Conservation (phyloP, 768 basidiomycete species). For the Mycena rebaudengoi region DNA sequence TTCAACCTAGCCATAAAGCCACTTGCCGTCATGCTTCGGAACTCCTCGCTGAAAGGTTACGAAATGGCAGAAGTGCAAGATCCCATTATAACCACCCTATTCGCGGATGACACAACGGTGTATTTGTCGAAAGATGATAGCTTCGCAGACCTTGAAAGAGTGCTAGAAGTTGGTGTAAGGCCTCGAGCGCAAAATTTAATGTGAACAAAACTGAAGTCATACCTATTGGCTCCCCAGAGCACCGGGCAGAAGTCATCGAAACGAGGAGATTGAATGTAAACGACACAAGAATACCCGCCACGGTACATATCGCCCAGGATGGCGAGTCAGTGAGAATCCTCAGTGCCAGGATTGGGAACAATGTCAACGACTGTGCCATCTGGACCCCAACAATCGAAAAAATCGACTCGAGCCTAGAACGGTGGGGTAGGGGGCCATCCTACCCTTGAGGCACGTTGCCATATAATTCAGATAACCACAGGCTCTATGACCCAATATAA, state of each 20-base stretch:
- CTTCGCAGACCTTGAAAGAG: too few species aligned
- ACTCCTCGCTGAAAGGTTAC: too few species aligned
- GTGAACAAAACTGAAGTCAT: constrained; percentile 49
- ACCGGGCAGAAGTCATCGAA: constrained; percentile 14
- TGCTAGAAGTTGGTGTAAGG: constrained; percentile 50
- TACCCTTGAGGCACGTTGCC: constrained; percentile 33
- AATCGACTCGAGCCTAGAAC: too few species aligned
- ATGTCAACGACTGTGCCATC: constrained; percentile 18
- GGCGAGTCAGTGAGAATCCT: constrained; percentile 37
- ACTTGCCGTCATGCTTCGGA: constrained; percentile 32
- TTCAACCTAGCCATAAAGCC: constrained; percentile 53
- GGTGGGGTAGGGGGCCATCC: constrained; percentile 39
- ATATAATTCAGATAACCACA: constrained; percentile 34
- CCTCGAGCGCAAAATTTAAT: constrained; percentile 49
- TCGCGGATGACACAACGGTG: background rate
- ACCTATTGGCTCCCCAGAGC: constrained; percentile 38
- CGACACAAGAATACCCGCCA: constrained; percentile 24
- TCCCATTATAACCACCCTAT: too few species aligned
- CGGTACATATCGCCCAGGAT: constrained; percentile 39
- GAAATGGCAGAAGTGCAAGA: too few species aligned
- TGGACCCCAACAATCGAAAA: constrained; percentile 39
- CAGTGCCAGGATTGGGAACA: constrained; percentile 43
- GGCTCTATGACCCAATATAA: constrained; percentile 46
- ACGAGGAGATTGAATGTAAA: constrained; percentile 13
- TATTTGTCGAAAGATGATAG: background rate